These are phyloP conservation scores for Botryobasidium botryosum DNA, from an alignment of 768 basidiomycete species.

Conservation along the genomic window DNA sequence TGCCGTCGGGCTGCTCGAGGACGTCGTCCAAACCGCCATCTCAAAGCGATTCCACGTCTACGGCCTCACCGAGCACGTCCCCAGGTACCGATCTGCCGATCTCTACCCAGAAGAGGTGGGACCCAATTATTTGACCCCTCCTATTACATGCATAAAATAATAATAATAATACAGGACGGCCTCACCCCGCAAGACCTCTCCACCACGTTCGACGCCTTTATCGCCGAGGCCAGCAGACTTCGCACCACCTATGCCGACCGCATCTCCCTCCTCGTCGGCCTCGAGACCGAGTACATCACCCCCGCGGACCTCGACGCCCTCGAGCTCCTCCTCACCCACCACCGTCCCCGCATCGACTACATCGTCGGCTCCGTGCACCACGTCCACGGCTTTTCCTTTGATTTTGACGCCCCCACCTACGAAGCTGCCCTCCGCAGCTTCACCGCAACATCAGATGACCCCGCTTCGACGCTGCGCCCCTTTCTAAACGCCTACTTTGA, in stretches of 20 bases:
- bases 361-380: slow-evolving; percentile 90
- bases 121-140: slow-evolving; percentile 8
- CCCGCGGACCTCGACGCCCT: slow-evolving; percentile 43
- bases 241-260: slow-evolving; percentile 40
- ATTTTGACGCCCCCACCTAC: slow-evolving; percentile 70
- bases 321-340: slow-evolving; percentile 30
- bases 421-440: slow-evolving; percentile 36
- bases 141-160: neutral
- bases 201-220: slow-evolving; percentile 52
- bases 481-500: slow-evolving; percentile 50
- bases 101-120: slow-evolving; percentile 92
- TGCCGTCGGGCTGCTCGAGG: slow-evolving; percentile 62
- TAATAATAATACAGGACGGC: slow-evolving; percentile 36
- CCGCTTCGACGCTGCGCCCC: neutral
- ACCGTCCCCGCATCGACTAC: slow-evolving; percentile 52
- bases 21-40: slow-evolving; percentile 70
- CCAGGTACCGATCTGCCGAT: slow-evolving; percentile 64
- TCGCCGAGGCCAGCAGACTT: slow-evolving; percentile 65
- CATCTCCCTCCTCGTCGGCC: slow-evolving; percentile 68
- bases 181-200: slow-evolving; percentile 35
- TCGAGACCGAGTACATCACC: slow-evolving; percentile 87
- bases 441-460: slow-evolving; percentile 2
- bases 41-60: slow-evolving; percentile 60
- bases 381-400: slow-evolving; percentile 74
- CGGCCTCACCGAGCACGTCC: slow-evolving; percentile 86